Evolutionary conservation across 768 basidiomycete genomes (phyloP), one percentile per base, ranked within the genome.

Genomic region (Fibroporia radiculosa): DNA sequence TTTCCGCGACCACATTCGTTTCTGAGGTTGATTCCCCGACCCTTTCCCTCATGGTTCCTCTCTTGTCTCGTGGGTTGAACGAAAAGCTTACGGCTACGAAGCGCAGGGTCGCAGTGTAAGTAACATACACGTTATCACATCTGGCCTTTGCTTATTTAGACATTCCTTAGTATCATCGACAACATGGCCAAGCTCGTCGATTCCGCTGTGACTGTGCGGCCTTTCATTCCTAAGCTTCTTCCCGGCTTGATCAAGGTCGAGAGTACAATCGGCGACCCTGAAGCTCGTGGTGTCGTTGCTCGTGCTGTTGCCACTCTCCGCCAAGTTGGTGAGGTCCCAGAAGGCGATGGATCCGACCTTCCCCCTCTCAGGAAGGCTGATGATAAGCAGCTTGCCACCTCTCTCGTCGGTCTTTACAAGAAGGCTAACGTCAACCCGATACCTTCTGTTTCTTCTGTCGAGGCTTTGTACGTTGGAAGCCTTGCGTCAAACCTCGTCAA

Each of bases 121-220:
- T 73, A 6, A n/a, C 28, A 50, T 42, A 20, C 6, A 19, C 10
- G n/a, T n/a, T 47, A 55, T 59, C n/a, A n/a, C n/a, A n/a, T n/a
- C n/a, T n/a, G n/a, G n/a, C n/a, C n/a, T n/a, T 45, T n/a, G n/a
- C n/a, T n/a, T n/a, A n/a, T n/a, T n/a, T n/a, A n/a, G n/a, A n/a
- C n/a, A n/a, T n/a, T 16, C 45, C 55, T 47, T 68, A 90, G 84
- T 58, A 97, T 97, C 53, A 76, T 87, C 61, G 93, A 97, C 72
- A 97, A 96, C 80, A 97, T 97, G 93, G 66, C 93, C 61, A 96
- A 96, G 73, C 82, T 97, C 60, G 93, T 97, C 61, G 93, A 95
- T 71, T 95, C 91, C 22, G 78, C 84, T 43, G 70, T 91, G 67
- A 95, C 92, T 41, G 93, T 97, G 67, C 86, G 93, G 60, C 93